These are phyloP conservation scores for Apiotrichum siamense DNA, from an alignment of 1,284 basidiomycete genomes.

Conservation along the genomic window DNA sequence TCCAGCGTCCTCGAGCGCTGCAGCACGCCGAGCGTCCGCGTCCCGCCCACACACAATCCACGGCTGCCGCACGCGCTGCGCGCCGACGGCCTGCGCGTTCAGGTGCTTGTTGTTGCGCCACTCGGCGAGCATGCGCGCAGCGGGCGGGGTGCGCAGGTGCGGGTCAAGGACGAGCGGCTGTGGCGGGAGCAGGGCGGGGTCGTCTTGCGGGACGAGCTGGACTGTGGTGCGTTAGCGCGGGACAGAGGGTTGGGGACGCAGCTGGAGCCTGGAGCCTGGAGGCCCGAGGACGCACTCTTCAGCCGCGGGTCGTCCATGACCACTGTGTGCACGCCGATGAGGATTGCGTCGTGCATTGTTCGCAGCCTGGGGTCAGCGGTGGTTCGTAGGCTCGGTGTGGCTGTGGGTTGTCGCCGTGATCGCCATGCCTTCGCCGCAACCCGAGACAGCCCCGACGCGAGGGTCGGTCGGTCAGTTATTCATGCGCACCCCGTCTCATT, in stretches of 20 bases:
- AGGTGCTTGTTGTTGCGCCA: constrained; percentile 7
- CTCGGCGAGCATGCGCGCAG: constrained; percentile 62
- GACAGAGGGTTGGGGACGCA: neutral
- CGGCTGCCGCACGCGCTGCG: constrained; percentile 61
- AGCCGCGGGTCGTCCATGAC: constrained; percentile 89
- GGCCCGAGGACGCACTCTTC: constrained; percentile 65
- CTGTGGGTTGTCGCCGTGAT: no score
- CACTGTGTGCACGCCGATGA: constrained; percentile 85
- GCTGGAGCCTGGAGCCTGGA: neutral
- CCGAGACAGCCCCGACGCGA: no score
- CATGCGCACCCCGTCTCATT: no score
- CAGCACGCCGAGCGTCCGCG: constrained; percentile 21
- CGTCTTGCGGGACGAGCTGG: constrained; percentile 29
- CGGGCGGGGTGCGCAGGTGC: constrained; percentile 59
- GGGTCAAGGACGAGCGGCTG: constrained; percentile 81
- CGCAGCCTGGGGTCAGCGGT: constrained; percentile 59
- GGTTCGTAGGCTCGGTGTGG: no score
- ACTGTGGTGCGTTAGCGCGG: constrained; percentile 15
- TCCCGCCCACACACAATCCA: constrained; percentile 59
- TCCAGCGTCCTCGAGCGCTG: constrained; percentile 42
- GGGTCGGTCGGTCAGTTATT: no score
- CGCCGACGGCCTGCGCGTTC: constrained; percentile 19
- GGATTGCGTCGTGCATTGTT: constrained; percentile 83
- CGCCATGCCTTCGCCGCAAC: no score
- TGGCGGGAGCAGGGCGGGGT: constrained; percentile 50